phyloP scores from a whole-genome alignment of 495 filamentous ascomycete species.

The Penicillium salamii region DNA sequence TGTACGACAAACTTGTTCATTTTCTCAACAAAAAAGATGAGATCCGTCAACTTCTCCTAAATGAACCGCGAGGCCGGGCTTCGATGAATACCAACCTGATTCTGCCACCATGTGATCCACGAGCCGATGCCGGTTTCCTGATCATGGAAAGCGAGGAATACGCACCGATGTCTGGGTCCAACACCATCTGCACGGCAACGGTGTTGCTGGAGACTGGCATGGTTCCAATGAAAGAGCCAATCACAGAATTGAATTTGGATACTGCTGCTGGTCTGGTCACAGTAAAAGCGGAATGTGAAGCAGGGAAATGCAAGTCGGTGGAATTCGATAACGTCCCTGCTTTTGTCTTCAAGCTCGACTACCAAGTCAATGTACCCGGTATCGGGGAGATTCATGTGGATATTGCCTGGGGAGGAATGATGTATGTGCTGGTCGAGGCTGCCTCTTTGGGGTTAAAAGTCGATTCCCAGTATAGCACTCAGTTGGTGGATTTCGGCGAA shows the following conservation, averaged over 20 bases:
- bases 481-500: slow-evolving; percentile 29
- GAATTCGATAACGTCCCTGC: slow-evolving; percentile 34
- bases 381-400: slow-evolving; percentile 27
- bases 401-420: slow-evolving; percentile 38
- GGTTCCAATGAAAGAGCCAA: slow-evolving; percentile 35
- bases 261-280: slow-evolving; percentile 32
- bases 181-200: slow-evolving; percentile 34
- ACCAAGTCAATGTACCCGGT: slow-evolving; percentile 26
- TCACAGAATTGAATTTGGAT: slow-evolving; percentile 26
- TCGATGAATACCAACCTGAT: slow-evolving; percentile 33
- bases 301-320: slow-evolving; percentile 33
- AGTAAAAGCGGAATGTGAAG: slow-evolving; percentile 31
- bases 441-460: slow-evolving; percentile 22
- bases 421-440: slow-evolving; percentile 33
- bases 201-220: slow-evolving; percentile 37
- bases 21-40: slow-evolving; percentile 25
- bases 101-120: slow-evolving; percentile 33
- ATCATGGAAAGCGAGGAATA: slow-evolving; percentile 42
- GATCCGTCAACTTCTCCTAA: slow-evolving; percentile 33
- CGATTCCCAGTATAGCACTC: slow-evolving; percentile 12
- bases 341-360: slow-evolving; percentile 34
- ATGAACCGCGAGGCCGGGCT: slow-evolving; percentile 35
- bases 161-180: slow-evolving; percentile 36
- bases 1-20: slow-evolving; percentile 32
- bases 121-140: slow-evolving; percentile 35